Evolutionary conservation across 2,329 filamentous ascomycete genomes (phyloP).

Genomic region (Claviceps fusiformis): DNA sequence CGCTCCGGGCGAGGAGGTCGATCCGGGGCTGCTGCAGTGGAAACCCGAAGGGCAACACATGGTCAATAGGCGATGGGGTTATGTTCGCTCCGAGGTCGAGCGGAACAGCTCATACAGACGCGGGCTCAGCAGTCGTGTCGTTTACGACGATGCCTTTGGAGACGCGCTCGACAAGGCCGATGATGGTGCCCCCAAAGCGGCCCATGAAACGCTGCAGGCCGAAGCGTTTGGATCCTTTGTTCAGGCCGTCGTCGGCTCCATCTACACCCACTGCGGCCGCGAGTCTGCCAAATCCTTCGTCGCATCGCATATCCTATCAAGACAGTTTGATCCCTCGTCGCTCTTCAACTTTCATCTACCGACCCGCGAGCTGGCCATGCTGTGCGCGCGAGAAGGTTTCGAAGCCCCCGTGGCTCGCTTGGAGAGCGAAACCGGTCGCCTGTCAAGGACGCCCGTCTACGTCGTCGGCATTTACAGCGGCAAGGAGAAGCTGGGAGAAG

Average conservation of each 20-base stretch:
- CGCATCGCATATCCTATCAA: constrained; percentile 67
- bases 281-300: constrained; percentile 72
- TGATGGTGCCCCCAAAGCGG: constrained; percentile 8
- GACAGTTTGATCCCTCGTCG: constrained; percentile 59
- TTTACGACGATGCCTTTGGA: constrained; percentile 78
- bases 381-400: constrained; percentile 85
- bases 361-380: constrained; percentile 64
- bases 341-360: constrained; percentile 80
- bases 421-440: constrained; percentile 78
- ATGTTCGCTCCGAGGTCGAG: constrained; percentile 35
- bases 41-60: constrained; percentile 32
- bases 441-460: constrained; percentile 75
- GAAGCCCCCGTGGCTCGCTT: constrained; percentile 75
- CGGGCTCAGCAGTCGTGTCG: constrained; percentile 61
- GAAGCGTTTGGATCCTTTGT: constrained; percentile 63
- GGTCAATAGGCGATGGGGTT: constrained; percentile 35
- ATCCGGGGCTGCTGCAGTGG: constrained; percentile 83
- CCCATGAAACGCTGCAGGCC: constrained; percentile 48
- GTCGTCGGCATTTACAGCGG: constrained; percentile 92
- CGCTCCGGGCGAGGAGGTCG: constrained; percentile 78
- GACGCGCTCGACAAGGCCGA: constrained; percentile 30
- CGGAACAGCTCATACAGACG: constrained; percentile 39
- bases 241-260: constrained; percentile 66
- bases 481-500: constrained; percentile 82
- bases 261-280: constrained; percentile 75